Evolutionary conservation across 139 green algal species (phyloP).

Genomic region (Picochlorum costavermella): DNA sequence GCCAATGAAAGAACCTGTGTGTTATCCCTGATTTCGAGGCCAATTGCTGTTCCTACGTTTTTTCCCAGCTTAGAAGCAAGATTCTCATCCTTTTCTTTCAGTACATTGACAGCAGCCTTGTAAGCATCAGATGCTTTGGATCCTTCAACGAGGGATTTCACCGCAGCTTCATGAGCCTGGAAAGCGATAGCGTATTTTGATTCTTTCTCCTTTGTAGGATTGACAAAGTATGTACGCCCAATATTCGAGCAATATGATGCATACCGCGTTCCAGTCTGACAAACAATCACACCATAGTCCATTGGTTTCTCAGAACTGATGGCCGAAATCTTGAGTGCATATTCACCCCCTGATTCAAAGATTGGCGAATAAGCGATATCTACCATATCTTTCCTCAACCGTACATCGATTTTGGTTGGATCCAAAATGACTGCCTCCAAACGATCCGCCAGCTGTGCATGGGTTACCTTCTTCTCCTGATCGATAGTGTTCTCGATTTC

Average conservation of each 20-base stretch:
- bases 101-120: constrained; percentile 44
- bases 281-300: constrained; percentile 54
- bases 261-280: constrained; percentile 52
- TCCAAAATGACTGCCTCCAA: constrained; percentile 68
- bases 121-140: constrained; percentile 52
- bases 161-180: constrained; percentile 68
- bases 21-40: constrained; percentile 74
- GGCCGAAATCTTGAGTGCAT: constrained; percentile 54
- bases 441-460: constrained; percentile 70
- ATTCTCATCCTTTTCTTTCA: constrained; percentile 37
- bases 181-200: constrained; percentile 64
- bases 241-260: constrained; percentile 91
- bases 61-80: constrained; percentile 70
- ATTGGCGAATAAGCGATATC: constrained; percentile 94
- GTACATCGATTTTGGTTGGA: constrained; percentile 51
- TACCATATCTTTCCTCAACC: constrained; percentile 59
- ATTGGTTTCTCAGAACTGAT: constrained; percentile 44
- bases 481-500: constrained; percentile 75
- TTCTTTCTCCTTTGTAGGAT: constrained; percentile 73
- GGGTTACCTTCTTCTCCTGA: constrained; percentile 81
- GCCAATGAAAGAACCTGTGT: constrained; percentile 38
- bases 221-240: constrained; percentile 79
- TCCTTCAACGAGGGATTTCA: constrained; percentile 62
- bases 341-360: constrained; percentile 70
- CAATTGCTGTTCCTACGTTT: constrained; percentile 85